A percentile compares a stretch with the other conserved stretches of the same genome.
Conservation (phyloP, 371 early-diverging fungal genomes). For the Mycotypha africana region DNA sequence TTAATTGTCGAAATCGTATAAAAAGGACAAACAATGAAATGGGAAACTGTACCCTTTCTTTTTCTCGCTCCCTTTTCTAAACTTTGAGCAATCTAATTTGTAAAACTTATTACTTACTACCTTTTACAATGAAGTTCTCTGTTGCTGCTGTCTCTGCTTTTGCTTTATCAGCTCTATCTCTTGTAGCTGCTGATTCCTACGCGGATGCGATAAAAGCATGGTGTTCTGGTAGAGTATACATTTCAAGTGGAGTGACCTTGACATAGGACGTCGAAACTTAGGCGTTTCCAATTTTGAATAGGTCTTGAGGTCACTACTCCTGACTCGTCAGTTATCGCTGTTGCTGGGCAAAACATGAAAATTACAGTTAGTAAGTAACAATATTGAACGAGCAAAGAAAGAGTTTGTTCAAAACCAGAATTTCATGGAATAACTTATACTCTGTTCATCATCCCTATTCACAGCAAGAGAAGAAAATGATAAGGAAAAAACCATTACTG, state of each 20-base stretch:
- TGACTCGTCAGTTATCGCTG: slow-evolving; percentile 14
- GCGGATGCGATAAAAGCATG: slow-evolving; percentile 39
- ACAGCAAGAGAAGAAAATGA: slow-evolving; percentile 1
- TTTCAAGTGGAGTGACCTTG: no score
- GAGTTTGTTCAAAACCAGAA: neutral
- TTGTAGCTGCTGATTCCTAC: slow-evolving; percentile 35
- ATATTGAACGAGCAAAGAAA: neutral
- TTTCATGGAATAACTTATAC: slow-evolving; percentile 6
- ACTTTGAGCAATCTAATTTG: no score
- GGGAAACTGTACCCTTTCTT: no score
- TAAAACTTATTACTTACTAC: no score
- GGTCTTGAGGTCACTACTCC: slow-evolving; percentile 22
- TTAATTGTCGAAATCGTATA: no score
- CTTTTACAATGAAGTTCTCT: slow-evolving; percentile 49
- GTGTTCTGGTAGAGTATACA: slow-evolving; percentile 41
- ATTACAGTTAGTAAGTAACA: slow-evolving; percentile 26
- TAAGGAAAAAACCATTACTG: slow-evolving; percentile 33
- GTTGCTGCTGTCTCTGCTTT: slow-evolving; percentile 38
- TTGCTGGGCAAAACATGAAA: slow-evolving; percentile 26
- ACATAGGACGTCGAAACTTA: no score
- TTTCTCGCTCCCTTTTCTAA: no score
- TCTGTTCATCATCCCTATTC: neutral
- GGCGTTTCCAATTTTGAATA: neutral
- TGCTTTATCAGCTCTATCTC: slow-evolving; percentile 21
- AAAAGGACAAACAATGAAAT: no score